These are phyloP conservation scores for Physocladia obscura DNA, from an alignment of 192 early-diverging fungal genomes.

Conservation along the genomic window DNA sequence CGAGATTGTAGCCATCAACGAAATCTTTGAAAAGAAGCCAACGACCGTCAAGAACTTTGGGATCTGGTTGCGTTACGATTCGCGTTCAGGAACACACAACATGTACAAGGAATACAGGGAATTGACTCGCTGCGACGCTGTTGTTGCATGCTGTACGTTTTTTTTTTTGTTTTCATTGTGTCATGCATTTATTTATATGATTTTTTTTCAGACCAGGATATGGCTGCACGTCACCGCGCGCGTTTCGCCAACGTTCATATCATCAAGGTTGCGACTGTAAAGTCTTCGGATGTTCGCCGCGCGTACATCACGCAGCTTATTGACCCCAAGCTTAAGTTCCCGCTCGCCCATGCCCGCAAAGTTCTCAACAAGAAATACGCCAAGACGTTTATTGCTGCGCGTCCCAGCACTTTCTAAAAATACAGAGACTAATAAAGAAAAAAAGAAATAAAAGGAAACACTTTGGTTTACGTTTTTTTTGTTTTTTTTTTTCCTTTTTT, in stretches of 20 bases:
- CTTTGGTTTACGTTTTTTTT: not conserved
- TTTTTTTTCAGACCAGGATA: conserved; percentile 78
- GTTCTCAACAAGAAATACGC: conserved; percentile 79
- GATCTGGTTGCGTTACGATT: conserved; percentile 99
- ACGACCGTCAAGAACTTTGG: conserved; percentile 95
- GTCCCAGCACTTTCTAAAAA: conserved; percentile 91
- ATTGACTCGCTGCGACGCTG: conserved; percentile 71
- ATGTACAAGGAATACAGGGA: conserved; percentile 99
- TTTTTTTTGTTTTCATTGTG: not conserved
- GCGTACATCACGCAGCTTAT: conserved; percentile 97
- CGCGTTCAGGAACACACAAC: conserved; percentile 99
- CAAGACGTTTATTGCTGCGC: conserved; percentile 83
- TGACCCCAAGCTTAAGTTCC: conserved; percentile 89
- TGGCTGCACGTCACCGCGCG: conserved; percentile 98
- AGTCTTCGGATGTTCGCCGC: conserved; percentile 86
- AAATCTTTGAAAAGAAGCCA: conserved; percentile 94
- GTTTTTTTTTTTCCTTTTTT: no score
- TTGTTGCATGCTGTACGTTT: conserved; percentile 56
- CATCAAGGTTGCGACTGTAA: conserved; percentile 94
- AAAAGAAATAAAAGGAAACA: not conserved
- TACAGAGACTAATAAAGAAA: not conserved
- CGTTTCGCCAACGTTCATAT: conserved; percentile 98
- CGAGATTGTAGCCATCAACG: conserved; percentile 95
- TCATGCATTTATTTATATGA: not conserved
- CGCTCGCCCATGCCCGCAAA: conserved; percentile 95